Percentiles rank a stretch among this genome's conserved stretches.
Conservation (phyloP, 1,284 basidiomycete species). For the Rhodotorula sp. region DNA sequence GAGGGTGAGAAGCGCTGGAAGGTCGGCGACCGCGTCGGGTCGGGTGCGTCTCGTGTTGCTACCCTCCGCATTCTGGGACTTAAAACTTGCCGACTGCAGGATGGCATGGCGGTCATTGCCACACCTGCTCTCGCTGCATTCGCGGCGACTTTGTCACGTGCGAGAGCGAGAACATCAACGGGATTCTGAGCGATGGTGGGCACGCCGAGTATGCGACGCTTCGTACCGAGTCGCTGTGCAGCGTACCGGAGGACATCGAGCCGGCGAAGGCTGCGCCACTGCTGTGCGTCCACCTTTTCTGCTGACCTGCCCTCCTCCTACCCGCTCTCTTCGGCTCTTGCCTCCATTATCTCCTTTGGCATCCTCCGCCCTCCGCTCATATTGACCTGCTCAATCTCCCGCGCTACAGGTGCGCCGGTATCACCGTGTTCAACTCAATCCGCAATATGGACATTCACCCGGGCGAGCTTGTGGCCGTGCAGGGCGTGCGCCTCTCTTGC, state of each 20-base stretch:
- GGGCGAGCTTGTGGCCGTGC: conserved; percentile 49
- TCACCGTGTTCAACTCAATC: conserved; percentile 51
- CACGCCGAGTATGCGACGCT: conserved; percentile 51
- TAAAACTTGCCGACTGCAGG: conserved; percentile 1
- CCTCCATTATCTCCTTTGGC: no score
- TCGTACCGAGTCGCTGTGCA: conserved; percentile 50
- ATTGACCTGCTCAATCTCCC: not conserved
- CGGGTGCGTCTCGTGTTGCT: conserved; percentile 17
- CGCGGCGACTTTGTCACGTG: conserved; percentile 46
- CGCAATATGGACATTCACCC: conserved; percentile 48
- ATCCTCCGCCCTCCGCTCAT: rapidly evolving
- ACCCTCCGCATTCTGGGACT: not conserved
- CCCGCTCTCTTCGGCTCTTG: not conserved
- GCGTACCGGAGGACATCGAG: conserved; percentile 50
- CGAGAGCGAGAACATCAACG: conserved; percentile 43
- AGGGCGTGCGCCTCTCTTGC: conserved; percentile 52
- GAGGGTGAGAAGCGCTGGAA: conserved; percentile 45
- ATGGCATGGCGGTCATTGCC: conserved; percentile 42
- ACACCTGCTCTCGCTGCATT: conserved; percentile 46
- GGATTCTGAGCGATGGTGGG: conserved; percentile 51
- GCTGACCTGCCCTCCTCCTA: no score
- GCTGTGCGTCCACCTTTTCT: conserved; percentile 44
- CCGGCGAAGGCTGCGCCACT: conserved; percentile 54
- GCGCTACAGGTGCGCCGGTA: not conserved
- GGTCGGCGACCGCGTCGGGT: conserved; percentile 47